Evolutionary conservation across 306 rosid genomes (phyloP).

Genomic region (Sicyos edulis): DNA sequence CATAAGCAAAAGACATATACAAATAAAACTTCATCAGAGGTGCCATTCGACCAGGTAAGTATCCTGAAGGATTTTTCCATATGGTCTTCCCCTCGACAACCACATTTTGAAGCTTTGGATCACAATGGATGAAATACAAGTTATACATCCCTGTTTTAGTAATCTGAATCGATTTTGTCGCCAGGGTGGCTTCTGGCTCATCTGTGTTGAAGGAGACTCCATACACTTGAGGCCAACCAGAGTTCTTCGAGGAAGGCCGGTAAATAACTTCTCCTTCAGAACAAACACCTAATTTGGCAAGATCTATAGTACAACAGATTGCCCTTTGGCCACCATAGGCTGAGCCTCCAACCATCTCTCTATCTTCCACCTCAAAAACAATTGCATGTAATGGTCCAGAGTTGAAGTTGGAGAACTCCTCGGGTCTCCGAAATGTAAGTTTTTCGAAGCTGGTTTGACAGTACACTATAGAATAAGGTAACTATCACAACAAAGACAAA

Average conservation of each 20-base stretch:
- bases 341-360: conserved; percentile 88
- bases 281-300: conserved; percentile 84
- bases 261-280: conserved; percentile 69
- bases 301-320: conserved; percentile 86
- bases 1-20: conserved; percentile 84
- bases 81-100: conserved; percentile 79
- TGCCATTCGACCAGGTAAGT: conserved; percentile 97
- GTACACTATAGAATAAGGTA: conserved; percentile 23
- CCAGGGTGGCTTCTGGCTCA: conserved; percentile 49
- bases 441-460: conserved; percentile 69
- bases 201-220: conserved; percentile 52
- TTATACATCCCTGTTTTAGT: conserved; percentile 90
- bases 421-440: conserved; percentile 56
- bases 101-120: conserved; percentile 60
- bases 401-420: conserved; percentile 65
- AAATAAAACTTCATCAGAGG: conserved; percentile 81
- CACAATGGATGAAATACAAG: conserved; percentile 91
- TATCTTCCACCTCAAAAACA: conserved; percentile 94
- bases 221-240: conserved; percentile 80
- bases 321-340: conserved; percentile 99
- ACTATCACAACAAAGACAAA: conserved; percentile 14
- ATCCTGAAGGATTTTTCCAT: conserved; percentile 90
- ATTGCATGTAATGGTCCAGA: conserved; percentile 65
- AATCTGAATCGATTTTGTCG: conserved; percentile 49
- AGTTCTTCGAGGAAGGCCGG: conserved; percentile 53